These are phyloP conservation scores for Phylloboletellus chloephorus DNA, from an alignment of 1,284 basidiomycete species.

Conservation along the genomic window DNA sequence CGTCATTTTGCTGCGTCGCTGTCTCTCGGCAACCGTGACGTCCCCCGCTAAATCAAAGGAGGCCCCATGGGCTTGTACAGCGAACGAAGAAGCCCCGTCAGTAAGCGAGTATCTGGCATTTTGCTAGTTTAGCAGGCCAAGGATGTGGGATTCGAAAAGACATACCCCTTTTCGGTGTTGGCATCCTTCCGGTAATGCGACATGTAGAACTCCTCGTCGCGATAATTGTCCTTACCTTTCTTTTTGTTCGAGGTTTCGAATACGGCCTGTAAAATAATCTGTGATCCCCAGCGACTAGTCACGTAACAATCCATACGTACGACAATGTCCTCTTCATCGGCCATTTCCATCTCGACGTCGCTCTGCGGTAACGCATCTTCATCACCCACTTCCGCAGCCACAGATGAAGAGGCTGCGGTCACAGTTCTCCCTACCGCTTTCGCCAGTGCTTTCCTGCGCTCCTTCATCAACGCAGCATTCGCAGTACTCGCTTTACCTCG, in stretches of 20 bases:
- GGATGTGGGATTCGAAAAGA: slow-evolving; percentile 6
- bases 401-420: slow-evolving; percentile 31
- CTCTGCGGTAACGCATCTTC: slow-evolving; percentile 25
- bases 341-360: slow-evolving; percentile 54
- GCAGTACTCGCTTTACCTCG: slow-evolving; percentile 61
- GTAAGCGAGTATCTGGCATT: slow-evolving; percentile 71
- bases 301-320: slow-evolving; percentile 37
- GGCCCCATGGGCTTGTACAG: slow-evolving; percentile 75
- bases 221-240: slow-evolving; percentile 46
- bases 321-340: slow-evolving; percentile 70
- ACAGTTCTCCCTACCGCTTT: slow-evolving; percentile 54
- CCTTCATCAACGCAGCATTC: slow-evolving; percentile 80
- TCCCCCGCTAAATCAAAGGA: slow-evolving; percentile 86
- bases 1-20: slow-evolving; percentile 58
- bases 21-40: slow-evolving; percentile 51
- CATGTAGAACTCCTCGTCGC: slow-evolving; percentile 88
- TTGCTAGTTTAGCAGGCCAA: slow-evolving; percentile 6
- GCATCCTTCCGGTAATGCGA: slow-evolving; percentile 86
- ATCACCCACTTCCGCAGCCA: slow-evolving; percentile 34
- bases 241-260: slow-evolving; percentile 59
- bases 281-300: slow-evolving; percentile 12
- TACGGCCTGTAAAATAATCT: slow-evolving; percentile 49
- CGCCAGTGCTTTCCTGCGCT: slow-evolving; percentile 73
- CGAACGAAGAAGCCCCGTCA: slow-evolving; percentile 79
- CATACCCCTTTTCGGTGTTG: slow-evolving; percentile 82